phyloP scores from a whole-genome alignment of 1,284 basidiomycete genomes.

The Rhizoctonia solani region DNA sequence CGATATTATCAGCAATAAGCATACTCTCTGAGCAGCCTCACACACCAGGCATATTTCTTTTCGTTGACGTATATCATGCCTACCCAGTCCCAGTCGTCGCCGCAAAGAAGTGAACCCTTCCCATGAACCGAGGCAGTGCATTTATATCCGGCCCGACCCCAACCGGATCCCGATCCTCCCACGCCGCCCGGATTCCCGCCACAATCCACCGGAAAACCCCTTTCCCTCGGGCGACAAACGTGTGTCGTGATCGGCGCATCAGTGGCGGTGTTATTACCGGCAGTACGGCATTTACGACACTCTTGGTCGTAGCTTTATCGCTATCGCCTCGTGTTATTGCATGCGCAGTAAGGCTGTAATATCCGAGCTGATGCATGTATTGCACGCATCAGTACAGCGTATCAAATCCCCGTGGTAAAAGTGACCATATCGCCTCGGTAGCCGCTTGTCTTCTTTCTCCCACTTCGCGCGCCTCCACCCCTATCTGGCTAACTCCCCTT shows the following conservation, averaged over 20 bases:
- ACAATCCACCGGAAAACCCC: not conserved
- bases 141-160: slow-evolving; percentile 19
- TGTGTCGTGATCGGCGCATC: not conserved
- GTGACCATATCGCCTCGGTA: not conserved
- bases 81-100: no score
- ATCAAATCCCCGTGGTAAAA: no score
- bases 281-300: not conserved
- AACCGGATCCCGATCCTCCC: slow-evolving; percentile 8
- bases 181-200: not conserved
- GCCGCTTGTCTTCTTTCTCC: not conserved
- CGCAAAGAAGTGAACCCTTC: slow-evolving; percentile 14
- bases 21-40: slow-evolving; percentile 33
- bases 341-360: not conserved
- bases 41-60: slow-evolving; percentile 81
- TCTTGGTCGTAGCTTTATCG: not conserved
- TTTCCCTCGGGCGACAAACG: not conserved
- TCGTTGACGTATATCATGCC: slow-evolving; percentile 72
- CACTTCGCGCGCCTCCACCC: not conserved
- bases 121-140: slow-evolving; percentile 23
- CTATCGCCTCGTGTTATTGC: not conserved
- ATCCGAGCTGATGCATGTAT: no score
- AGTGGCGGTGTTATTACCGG: not conserved
- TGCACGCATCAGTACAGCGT: no score
- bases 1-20: slow-evolving; percentile 16
- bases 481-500: not conserved